Evolutionary conservation across 1,284 basidiomycete genomes (phyloP).

Genomic region (Heterobasidion annosum): DNA sequence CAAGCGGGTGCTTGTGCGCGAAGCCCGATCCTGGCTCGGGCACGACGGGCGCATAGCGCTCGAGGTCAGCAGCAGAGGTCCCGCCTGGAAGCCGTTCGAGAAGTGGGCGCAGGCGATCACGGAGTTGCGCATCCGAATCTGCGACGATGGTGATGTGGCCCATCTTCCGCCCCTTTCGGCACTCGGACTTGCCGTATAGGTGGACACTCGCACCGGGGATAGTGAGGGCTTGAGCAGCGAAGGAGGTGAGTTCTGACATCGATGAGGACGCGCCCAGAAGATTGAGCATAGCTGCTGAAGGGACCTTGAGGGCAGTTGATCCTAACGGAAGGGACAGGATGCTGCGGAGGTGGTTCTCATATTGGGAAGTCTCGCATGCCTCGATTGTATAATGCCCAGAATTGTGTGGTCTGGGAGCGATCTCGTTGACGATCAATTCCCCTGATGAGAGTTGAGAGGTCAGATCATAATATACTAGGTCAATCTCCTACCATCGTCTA

Average conservation of each 20-base stretch:
- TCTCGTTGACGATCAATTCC: conserved; percentile 86
- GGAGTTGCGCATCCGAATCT: conserved; percentile 71
- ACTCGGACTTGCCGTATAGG: conserved; percentile 90
- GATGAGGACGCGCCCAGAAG: conserved; percentile 73
- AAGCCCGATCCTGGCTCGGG: conserved; percentile 36
- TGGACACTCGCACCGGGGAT: conserved; percentile 81
- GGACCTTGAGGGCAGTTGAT: conserved; percentile 82
- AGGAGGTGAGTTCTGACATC: conserved; percentile 51
- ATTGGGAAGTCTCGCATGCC: conserved; percentile 93
- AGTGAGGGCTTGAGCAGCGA: conserved; percentile 46
- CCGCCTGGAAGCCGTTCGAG: conserved; percentile 55
- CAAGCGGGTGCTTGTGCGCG: conserved; percentile 69
- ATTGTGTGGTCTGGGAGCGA: conserved; percentile 98
- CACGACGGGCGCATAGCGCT: conserved; percentile 43
- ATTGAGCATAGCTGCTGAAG: conserved; percentile 91
- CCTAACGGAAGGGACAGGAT: conserved; percentile 90
- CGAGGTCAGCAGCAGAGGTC: conserved; percentile 38
- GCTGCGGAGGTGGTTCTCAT: conserved; percentile 97
- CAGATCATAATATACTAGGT: not conserved
- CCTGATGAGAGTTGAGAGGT: conserved; percentile 33
- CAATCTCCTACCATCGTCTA: conserved; percentile 64
- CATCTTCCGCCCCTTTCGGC: conserved; percentile 92
- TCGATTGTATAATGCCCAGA: conserved; percentile 99
- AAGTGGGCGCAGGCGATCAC: conserved; percentile 60
- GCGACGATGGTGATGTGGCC: conserved; percentile 94